Base-by-base conservation (phyloP, 768 basidiomycete species). In the Agrocybe chaxingu region DNA sequence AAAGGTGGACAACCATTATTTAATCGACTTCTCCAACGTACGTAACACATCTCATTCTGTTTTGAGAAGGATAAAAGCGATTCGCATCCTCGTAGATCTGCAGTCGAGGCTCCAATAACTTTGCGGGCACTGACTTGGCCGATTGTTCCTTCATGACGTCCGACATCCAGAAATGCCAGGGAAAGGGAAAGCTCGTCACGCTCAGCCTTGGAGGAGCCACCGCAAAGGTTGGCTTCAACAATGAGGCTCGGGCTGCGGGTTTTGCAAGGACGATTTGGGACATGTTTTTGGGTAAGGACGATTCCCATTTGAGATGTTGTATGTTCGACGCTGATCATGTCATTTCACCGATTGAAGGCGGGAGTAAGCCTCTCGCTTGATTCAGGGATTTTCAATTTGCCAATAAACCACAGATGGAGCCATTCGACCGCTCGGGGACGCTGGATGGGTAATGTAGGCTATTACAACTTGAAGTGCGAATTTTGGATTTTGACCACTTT, bases 231-330 rank as follows among this genome's bases (percentile, higher is more conserved):
- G 75, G 75, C 7, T 87, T 88, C 61, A 64, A 64, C 37, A 78
- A 73, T 51, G 81, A 80, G 47, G 62, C 71, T 0, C 73, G 84
- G 55, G 87, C 80, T 7, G 52, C 61, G 7, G 61, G 63, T 8
- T 87, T 85, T 54, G 86, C 82, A 1, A 66, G 78, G 45, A 76
- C 75, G 0, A 77, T 89, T 46, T 89, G 87, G 87, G 71, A 85
- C 59, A 58, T 82, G 50, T 87, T 89, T 66, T 73, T 89, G 35
- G 87, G 85, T 69, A 48, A 34, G 68, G 49, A 3, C 19, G 9
- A 11, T 8, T n/a, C 34, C 44, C 10, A 19, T 48, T 11, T 24
- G 24, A 24, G 5, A 24, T 24, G 24, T 24, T 24, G 24, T 5
- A 24, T 24, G 24, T 24, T 3, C 24, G 24, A 5, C 24, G 24